phyloP scores from a whole-genome alignment of 257 asterid genomes.

The Nicotiana obtusifolia region DNA sequence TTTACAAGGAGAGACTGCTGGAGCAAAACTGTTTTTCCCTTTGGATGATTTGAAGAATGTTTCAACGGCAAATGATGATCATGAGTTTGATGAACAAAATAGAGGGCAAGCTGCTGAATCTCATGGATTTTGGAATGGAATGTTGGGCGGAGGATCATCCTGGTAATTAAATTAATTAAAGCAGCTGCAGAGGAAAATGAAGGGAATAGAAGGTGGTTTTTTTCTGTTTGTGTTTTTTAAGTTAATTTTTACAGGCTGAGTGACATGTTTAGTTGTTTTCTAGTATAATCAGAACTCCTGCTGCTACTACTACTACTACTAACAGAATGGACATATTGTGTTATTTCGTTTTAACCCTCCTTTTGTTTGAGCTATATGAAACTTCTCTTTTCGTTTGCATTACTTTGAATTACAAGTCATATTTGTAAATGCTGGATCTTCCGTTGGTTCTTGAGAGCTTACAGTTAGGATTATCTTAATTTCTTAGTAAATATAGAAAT shows the following conservation, averaged over 20 bases:
- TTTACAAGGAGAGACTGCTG: slow-evolving; percentile 17
- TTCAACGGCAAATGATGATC: neutral
- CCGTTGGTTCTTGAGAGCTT: neutral
- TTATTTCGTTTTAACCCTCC: neutral
- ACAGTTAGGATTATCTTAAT: neutral
- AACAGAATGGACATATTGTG: slow-evolving; percentile 8
- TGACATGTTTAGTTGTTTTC: slow-evolving; percentile 3
- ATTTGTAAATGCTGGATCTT: neutral
- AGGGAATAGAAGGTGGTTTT: slow-evolving; percentile 6
- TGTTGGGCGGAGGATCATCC: slow-evolving; percentile 47
- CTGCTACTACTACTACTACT: slow-evolving; percentile 1
- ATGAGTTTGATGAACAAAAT: slow-evolving; percentile 22
- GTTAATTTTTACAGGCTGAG: neutral
- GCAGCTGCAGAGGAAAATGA: neutral
- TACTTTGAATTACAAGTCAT: neutral
- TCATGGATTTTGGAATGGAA: slow-evolving; percentile 64
- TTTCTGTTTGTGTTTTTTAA: neutral
- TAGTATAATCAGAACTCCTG: slow-evolving; percentile 8
- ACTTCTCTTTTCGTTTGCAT: neutral
- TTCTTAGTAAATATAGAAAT: neutral
- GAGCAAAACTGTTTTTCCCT: slow-evolving; percentile 42
- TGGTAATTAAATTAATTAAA: slow-evolving; percentile 24
- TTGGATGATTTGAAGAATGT: slow-evolving; percentile 50
- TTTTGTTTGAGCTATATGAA: neutral
- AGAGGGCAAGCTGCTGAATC: slow-evolving; percentile 36